phyloP scores from a whole-genome alignment of 345 rosid species.

The Euclidium syriacum region DNA sequence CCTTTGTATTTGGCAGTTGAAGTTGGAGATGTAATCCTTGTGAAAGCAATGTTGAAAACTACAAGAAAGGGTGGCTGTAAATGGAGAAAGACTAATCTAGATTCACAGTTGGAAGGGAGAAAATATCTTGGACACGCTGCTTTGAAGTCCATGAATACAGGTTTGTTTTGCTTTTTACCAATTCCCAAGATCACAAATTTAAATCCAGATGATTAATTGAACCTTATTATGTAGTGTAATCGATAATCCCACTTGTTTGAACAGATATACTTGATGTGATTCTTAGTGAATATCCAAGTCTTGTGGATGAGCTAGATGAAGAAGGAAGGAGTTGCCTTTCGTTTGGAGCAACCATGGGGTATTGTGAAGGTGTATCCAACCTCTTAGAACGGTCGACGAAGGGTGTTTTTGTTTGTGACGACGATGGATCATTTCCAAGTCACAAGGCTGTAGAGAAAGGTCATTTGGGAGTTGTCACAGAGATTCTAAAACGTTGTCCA shows the following conservation, averaged over 20 bases:
- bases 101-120: not conserved
- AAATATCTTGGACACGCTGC: not conserved
- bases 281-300: not conserved
- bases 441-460: not conserved
- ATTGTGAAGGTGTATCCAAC: not conserved
- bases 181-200: not conserved
- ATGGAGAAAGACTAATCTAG: not conserved
- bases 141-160: not conserved
- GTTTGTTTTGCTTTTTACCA: not conserved
- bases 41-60: not conserved
- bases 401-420: not conserved
- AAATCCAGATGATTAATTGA: too few relatives aligned
- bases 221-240: too few relatives aligned
- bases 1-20: slow-evolving; percentile 18
- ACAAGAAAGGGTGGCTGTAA: not conserved
- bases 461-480: not conserved
- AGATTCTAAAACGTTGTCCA: not conserved
- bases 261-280: not conserved
- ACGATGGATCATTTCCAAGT: not conserved
- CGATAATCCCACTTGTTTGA: too few relatives aligned
- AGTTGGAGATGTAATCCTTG: not conserved
- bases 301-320: not conserved
- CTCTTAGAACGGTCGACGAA: not conserved
- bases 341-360: not conserved
- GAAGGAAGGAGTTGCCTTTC: slow-evolving; percentile 16